A percentile compares a stretch with the other conserved stretches of the same genome.
Conservation (phyloP, 2,329 filamentous ascomycete genomes). For the Beauveria scarabaeidicola region DNA sequence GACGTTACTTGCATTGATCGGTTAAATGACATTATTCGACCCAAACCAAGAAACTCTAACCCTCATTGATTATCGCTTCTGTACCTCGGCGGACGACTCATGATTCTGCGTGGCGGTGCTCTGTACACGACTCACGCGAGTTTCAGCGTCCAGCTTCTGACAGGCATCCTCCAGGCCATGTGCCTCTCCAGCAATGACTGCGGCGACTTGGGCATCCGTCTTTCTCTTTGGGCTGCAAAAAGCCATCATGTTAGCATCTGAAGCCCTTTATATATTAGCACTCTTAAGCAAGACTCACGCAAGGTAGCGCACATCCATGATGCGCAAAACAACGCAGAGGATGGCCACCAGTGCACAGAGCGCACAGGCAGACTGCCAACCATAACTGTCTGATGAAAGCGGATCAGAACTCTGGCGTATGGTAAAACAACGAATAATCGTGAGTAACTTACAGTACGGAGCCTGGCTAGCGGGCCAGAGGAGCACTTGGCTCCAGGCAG, state of each 20-base stretch:
- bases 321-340: slow-evolving; percentile 35
- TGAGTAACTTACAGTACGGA: slow-evolving; percentile 33
- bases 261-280: not conserved
- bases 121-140: not conserved
- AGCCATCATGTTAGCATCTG: not conserved
- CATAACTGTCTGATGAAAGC: slow-evolving; percentile 29
- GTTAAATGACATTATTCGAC: not conserved
- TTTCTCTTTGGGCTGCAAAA: slow-evolving; percentile 8
- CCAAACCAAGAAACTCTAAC: too few relatives aligned
- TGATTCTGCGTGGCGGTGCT: not conserved
- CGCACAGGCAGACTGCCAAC: slow-evolving; percentile 39
- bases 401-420: not conserved
- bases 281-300: not conserved
- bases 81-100: not conserved
- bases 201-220: slow-evolving; percentile 1
- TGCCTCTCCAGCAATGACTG: not conserved
- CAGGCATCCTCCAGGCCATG: not conserved
- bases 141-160: not conserved
- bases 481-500: slow-evolving; percentile 42
- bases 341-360: slow-evolving; percentile 35
- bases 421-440: not conserved
- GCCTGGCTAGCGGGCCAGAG: slow-evolving; percentile 44
- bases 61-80: not conserved
- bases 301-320: slow-evolving; percentile 28
- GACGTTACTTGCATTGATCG: not conserved